Conservation (phyloP, 495 filamentous ascomycete genomes). For the Podospora pseudocomata region DNA sequence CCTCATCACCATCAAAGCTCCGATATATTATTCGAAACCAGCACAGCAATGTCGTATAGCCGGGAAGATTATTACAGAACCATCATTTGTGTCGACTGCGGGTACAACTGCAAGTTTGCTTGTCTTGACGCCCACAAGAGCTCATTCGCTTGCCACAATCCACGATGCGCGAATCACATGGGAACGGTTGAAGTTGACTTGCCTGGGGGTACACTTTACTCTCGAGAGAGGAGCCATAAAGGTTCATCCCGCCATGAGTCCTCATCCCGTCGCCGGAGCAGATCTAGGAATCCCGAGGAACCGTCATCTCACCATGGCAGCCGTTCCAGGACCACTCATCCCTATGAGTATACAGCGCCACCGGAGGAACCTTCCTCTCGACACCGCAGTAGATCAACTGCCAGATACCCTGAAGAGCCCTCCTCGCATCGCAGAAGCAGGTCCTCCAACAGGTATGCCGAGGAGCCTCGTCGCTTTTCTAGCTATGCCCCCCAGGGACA, state of each 20-base stretch:
- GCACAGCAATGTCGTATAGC: neutral
- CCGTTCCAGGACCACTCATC: neutral
- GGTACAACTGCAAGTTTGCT: neutral
- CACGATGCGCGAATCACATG: neutral
- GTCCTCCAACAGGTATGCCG: neutral
- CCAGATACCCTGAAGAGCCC: neutral
- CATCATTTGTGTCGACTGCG: constrained; percentile 8
- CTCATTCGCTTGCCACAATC: constrained; percentile 9
- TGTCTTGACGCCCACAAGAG: constrained; percentile 7
- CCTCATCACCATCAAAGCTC: neutral
- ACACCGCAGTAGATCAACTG: neutral
- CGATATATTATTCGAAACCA: neutral
- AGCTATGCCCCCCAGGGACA: neutral
- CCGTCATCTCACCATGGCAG: neutral
- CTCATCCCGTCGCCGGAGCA: neutral
- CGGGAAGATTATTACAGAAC: neutral
- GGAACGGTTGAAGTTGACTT: neutral
- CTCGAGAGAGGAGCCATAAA: neutral
- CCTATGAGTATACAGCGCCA: neutral
- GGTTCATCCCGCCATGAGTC: neutral
- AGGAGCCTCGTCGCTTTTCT: neutral
- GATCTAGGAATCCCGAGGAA: neutral
- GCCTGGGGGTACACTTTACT: neutral
- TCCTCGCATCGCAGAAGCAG: neutral
- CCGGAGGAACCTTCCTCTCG: neutral